phyloP scores from a whole-genome alignment of 192 early-diverging fungal species.

The Backusella mclennaniae region DNA sequence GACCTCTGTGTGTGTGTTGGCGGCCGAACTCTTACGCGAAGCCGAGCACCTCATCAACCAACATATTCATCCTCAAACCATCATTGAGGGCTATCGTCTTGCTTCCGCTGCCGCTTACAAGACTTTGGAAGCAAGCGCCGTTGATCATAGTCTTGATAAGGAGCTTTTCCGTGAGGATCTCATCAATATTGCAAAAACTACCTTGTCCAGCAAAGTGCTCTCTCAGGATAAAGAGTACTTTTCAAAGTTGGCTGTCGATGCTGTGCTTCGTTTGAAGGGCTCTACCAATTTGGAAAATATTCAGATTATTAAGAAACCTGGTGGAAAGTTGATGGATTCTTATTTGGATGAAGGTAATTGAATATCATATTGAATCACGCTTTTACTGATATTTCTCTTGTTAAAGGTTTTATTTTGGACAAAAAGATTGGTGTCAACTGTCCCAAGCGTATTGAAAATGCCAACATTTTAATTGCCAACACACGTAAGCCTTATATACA shows the following conservation, averaged over 20 bases:
- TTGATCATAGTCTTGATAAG: constrained; percentile 74
- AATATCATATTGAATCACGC: too few species aligned
- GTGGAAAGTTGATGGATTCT: constrained; percentile 92
- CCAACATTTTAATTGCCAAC: constrained; percentile 96
- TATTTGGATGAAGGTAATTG: constrained; percentile 85
- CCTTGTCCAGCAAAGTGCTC: constrained; percentile 94
- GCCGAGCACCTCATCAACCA: constrained; percentile 90
- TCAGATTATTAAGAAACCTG: constrained; percentile 99
- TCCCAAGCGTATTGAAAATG: constrained; percentile 95
- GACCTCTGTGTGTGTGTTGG: constrained; percentile 98
- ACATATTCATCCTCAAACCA: constrained; percentile 97
- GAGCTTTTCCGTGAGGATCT: constrained; percentile 84
- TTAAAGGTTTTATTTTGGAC: constrained; percentile 89
- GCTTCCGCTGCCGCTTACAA: constrained; percentile 81
- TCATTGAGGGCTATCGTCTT: constrained; percentile 93
- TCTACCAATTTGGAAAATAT: constrained; percentile 95
- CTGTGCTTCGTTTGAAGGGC: constrained; percentile 89
- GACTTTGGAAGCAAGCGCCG: constrained; percentile 76
- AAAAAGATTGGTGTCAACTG: constrained; percentile 99
- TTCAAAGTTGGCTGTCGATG: constrained; percentile 93
- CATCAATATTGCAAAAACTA: constrained; percentile 97
- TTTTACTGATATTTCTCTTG: not conserved
- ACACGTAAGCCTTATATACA: constrained; percentile 63
- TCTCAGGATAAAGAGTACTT: constrained; percentile 97
- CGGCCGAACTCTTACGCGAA: constrained; percentile 92